Evolutionary conservation across 2,329 filamentous ascomycete species (phyloP).

Genomic region (Ophiostoma sp.): DNA sequence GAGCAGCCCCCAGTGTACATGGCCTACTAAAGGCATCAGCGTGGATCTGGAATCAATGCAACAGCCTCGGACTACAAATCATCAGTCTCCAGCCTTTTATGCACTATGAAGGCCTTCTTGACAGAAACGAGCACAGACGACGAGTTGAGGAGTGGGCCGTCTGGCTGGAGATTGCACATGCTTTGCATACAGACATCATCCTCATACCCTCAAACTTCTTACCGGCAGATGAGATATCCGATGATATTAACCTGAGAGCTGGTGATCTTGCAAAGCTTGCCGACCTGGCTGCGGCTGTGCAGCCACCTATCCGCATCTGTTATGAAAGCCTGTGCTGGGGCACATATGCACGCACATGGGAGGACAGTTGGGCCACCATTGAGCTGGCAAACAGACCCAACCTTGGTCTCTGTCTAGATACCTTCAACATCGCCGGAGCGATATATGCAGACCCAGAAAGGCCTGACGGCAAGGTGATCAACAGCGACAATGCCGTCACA

Average conservation of each 20-base stretch:
- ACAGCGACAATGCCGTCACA: constrained; percentile 41
- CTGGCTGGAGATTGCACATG: constrained; percentile 55
- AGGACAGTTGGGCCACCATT: constrained; percentile 52
- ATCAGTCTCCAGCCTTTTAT: constrained; percentile 58
- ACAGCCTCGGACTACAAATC: constrained; percentile 41
- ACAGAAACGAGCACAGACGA: constrained; percentile 45
- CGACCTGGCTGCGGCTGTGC: constrained; percentile 48
- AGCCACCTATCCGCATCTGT: constrained; percentile 48
- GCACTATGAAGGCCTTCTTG: constrained; percentile 57
- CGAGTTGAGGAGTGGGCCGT: constrained; percentile 52
- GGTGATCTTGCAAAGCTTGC: constrained; percentile 51
- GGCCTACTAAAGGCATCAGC: constrained; percentile 41
- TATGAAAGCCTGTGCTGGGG: constrained; percentile 60
- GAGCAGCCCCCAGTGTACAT: neutral
- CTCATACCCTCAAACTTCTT: constrained; percentile 57
- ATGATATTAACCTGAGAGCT: constrained; percentile 46
- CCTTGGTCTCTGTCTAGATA: constrained; percentile 59
- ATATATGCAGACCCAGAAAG: constrained; percentile 53
- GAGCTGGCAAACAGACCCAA: constrained; percentile 50
- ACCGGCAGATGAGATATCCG: constrained; percentile 28
- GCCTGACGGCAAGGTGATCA: constrained; percentile 38
- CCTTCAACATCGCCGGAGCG: constrained; percentile 56
- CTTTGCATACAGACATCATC: constrained; percentile 54
- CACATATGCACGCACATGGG: constrained; percentile 55
- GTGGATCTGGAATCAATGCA: constrained; percentile 43